A percentile compares a stretch with the other conserved stretches of the same genome.
Evolutionary conservation across 306 rosid species (phyloP).

Genomic region (Senna siamea): DNA sequence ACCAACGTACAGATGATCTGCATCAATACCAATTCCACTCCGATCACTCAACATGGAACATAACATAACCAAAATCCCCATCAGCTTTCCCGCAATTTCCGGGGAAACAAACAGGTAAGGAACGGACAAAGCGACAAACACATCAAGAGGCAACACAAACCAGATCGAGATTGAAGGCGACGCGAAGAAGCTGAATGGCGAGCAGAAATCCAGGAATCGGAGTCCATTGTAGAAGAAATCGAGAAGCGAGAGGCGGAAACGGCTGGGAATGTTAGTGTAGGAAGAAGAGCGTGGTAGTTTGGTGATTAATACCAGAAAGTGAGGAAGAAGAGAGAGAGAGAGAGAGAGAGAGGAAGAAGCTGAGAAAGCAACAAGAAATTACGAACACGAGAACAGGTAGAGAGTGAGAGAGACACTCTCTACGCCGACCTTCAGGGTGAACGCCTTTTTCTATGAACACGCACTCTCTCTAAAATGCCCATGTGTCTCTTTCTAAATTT

Average conservation of each 20-base stretch:
- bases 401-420: slow-evolving; percentile 31
- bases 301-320: background rate
- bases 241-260: background rate
- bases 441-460: background rate
- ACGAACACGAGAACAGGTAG: slow-evolving; percentile 14
- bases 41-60: background rate
- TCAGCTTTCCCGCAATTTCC: background rate
- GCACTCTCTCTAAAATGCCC: background rate
- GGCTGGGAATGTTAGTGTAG: background rate
- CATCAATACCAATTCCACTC: slow-evolving; percentile 10
- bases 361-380: slow-evolving; percentile 13
- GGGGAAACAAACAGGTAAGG: background rate
- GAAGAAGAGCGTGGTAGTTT: background rate
- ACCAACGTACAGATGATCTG: slow-evolving; percentile 59
- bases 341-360: background rate
- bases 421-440: slow-evolving; percentile 22
- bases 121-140: background rate
- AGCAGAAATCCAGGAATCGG: slow-evolving; percentile 50
- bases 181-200: slow-evolving; percentile 43
- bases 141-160: slow-evolving; percentile 19
- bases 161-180: slow-evolving; percentile 55
- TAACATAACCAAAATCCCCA: background rate
- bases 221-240: slow-evolving; percentile 40
- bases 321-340: background rate
- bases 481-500: background rate